Percentiles rank a stretch among this genome's conserved stretches.
These are phyloP conservation scores for Spathaspora boniae DNA, from an alignment of 805 yeast species.

Conservation along the genomic window DNA sequence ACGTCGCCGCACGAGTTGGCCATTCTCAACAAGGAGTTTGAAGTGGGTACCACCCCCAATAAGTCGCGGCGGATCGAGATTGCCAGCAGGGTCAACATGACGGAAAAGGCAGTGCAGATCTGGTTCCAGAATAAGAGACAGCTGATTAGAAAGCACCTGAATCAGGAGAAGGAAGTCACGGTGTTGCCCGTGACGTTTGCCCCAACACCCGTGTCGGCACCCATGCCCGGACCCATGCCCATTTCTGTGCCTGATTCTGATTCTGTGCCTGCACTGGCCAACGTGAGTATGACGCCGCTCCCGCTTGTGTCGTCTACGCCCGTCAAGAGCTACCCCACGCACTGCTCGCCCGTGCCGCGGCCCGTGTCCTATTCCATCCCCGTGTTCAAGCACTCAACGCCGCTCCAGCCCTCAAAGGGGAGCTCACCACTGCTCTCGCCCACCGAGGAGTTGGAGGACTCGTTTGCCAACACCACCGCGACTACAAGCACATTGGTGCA, in stretches of 20 bases:
- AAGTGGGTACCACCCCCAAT: slow-evolving; percentile 75
- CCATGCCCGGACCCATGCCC: slow-evolving; percentile 7
- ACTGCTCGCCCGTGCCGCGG: slow-evolving; percentile 15
- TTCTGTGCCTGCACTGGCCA: slow-evolving; percentile 6
- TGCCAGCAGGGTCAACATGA: slow-evolving; percentile 81
- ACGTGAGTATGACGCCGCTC: slow-evolving; percentile 24
- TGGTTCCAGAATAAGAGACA: slow-evolving; percentile 98
- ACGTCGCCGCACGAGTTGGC: slow-evolving; percentile 85
- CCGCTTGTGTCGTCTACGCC: too few species aligned
- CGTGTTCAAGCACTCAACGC: slow-evolving; percentile 2
- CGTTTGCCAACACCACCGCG: too few species aligned
- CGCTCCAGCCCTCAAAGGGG: slow-evolving; percentile 3
- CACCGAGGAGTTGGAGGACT: too few species aligned
- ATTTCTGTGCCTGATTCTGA: too few species aligned
- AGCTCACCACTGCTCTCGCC: too few species aligned
- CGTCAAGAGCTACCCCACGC: slow-evolving; percentile 7
- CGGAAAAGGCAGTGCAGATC: slow-evolving; percentile 96
- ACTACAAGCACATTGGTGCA: slow-evolving; percentile 10
- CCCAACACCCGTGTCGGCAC: slow-evolving; percentile 8
- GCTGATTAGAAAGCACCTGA: slow-evolving; percentile 54
- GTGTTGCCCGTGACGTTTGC: slow-evolving; percentile 40
- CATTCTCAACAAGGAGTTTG: slow-evolving; percentile 77
- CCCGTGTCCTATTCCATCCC: slow-evolving; percentile 19
- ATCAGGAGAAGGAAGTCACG: slow-evolving; percentile 37
- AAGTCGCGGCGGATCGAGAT: slow-evolving; percentile 71